Evolutionary conservation across 2,329 filamentous ascomycete species (phyloP), one percentile per base, ranked within the genome.

Genomic region (Aureobasidium sp.): DNA sequence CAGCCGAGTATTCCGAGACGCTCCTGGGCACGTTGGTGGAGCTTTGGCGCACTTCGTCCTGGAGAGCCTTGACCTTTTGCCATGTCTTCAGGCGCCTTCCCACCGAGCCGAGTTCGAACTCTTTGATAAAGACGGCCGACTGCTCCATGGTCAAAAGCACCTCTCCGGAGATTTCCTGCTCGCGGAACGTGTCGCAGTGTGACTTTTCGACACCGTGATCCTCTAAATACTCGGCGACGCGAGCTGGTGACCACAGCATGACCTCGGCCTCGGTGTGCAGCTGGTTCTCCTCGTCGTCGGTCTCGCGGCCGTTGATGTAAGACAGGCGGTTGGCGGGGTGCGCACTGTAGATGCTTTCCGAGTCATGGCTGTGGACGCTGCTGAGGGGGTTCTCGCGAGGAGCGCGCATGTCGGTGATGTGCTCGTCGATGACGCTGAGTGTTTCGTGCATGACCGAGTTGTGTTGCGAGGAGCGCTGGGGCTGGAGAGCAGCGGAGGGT

Each of bases 91-190:
- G 72, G 57, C 91, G 80, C 54, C 88, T 80, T 7, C 91, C 91
- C 61, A 97, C 90, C 3, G 90, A 88, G 16, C 91, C 91, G 60
- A 97, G 77, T 61, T 96, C 88, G 62, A 96, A 95, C 41, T 93
- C 90, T 66, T 95, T 95, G 74, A 97, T 85, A 67, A 96, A 95
- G 14, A 97, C 77, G 34, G 93, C 94, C 54, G 88, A 88, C 71
- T 96, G 91, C 62, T 96, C 90, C 88, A 97, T 95, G 50, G 88
- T 88, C 49, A 98, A 72, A 34, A 98, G 73, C 3, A 97, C 91
- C 63, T 97, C 90, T 44, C 93, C 93, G 2, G 87, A 85, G 55
- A 98, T 97, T 68, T 98, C 93, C 69, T 98, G 91, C 63, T 97
- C 90, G 61, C 85, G 79, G 64, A 98, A 98, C 3, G 97, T 88